Evolutionary conservation across 2,329 filamentous ascomycete genomes (phyloP), one percentile per base, ranked within the genome.

Genomic region (Lachnellula subtilissima): DNA sequence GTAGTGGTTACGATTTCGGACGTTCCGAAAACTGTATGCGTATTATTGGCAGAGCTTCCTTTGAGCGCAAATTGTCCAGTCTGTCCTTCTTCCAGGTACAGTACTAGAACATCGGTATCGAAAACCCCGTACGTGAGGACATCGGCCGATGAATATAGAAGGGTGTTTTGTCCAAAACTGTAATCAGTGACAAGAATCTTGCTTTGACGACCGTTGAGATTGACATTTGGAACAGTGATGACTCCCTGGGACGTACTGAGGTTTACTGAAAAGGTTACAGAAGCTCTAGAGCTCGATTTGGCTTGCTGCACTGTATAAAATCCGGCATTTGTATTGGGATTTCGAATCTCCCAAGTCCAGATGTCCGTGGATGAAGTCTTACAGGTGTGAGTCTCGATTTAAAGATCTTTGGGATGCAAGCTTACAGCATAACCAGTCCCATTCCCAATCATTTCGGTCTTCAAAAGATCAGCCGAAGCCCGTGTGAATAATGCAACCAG

Each of bases 141-240:
- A 52, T 82, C 78, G 0, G 76, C 74, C 0, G 79, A 77, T 2
- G 76, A 77, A 64, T 79, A 83, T 0, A 81, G 69, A 3, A 83
- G 66, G 3, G 69, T 75, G 28, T 75, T 71, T 1, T 70, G 70
- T 4, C 79, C 78, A 54, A 81, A 70, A 0, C 65, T 64, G 52
- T 81, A 82, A 61, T 83, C 78, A 0, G 78, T 80, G 19, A 81
- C 76, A 3, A 82, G 68, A 58, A 81, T 80, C 59, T 79, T 80
- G 63, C 76, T 79, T 64, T 82, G 77, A 17, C 78, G 73, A 11
- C 79, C 79, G 48, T 75, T 72, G 3, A 82, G 70, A 48, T 76
- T 73, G n/a, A 81, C 71, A 39, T 74, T 74, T 0, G 78, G 74
- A 3, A 77, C 69, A 2, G 67, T 73, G 8, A 75, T 62, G 22